Evolutionary conservation across 306 rosid genomes (phyloP).

Genomic region (Glycine latifolia): DNA sequence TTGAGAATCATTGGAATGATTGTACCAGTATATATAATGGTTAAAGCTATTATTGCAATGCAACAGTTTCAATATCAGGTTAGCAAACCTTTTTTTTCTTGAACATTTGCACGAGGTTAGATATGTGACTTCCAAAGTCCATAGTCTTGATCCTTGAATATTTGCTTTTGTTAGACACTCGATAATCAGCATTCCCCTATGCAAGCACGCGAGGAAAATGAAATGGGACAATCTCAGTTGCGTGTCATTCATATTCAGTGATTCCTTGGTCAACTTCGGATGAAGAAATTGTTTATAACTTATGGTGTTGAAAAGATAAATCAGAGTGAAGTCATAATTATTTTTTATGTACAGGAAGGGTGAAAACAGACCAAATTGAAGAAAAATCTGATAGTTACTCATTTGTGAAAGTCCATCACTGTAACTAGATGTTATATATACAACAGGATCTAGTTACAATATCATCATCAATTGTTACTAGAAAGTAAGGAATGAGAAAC

Average conservation of each 20-base stretch:
- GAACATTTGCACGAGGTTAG: neutral
- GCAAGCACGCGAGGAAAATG: conserved; percentile 51
- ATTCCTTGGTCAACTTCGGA: neutral
- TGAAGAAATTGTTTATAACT: conserved; percentile 31
- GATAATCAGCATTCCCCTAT: neutral
- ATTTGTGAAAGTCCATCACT: neutral
- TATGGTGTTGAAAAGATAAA: neutral
- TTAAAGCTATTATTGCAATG: conserved; percentile 60
- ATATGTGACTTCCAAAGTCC: too few species aligned
- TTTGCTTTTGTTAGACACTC: too few species aligned
- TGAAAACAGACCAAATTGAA: neutral
- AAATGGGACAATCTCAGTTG: conserved; percentile 51
- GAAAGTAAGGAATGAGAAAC: too few species aligned
- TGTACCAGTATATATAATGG: conserved; percentile 68
- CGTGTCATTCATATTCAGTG: conserved; percentile 59
- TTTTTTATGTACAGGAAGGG: neutral
- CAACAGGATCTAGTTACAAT: too few species aligned
- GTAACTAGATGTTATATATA: neutral
- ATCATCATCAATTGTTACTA: too few species aligned
- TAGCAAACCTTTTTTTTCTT: conserved; percentile 20
- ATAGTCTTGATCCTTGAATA: too few species aligned
- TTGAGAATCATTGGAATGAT: conserved; percentile 69
- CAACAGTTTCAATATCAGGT: conserved; percentile 71
- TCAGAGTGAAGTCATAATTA: neutral
- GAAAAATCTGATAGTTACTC: conserved; percentile 1